Evolutionary conservation across 2,329 filamentous ascomycete genomes (phyloP).

Genomic region (Rhytidhysteron rufulum): DNA sequence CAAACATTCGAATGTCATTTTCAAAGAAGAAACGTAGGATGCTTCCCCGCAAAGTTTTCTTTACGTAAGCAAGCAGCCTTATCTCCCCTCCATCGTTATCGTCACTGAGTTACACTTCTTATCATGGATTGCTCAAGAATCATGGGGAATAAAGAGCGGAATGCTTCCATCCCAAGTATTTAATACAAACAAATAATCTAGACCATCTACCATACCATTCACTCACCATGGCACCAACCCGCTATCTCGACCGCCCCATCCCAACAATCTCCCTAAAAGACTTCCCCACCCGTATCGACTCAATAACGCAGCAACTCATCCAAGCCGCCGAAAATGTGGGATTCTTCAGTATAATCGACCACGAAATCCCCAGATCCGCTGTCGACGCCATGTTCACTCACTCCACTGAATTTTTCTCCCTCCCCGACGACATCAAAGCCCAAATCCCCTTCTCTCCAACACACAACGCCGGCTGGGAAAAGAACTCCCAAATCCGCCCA

Average conservation of each 20-base stretch:
- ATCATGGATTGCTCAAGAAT: too few species aligned
- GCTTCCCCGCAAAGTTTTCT: too few species aligned
- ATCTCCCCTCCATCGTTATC: too few species aligned
- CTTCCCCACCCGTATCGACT: constrained; percentile 51
- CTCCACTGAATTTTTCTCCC: constrained; percentile 53
- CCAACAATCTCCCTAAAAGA: constrained; percentile 48
- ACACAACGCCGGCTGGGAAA: constrained; percentile 60
- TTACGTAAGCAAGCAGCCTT: too few species aligned
- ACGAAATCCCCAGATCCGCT: constrained; percentile 48
- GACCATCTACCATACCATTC: too few species aligned
- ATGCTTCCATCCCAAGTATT: too few species aligned
- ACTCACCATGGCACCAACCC: constrained; percentile 13
- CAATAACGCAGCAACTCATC: constrained; percentile 51
- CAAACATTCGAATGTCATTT: too few species aligned
- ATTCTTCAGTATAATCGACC: constrained; percentile 58
- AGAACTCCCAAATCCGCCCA: constrained; percentile 55
- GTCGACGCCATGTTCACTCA: constrained; percentile 52
- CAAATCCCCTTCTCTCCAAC: constrained; percentile 51
- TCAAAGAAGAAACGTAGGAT: too few species aligned
- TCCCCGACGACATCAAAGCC: constrained; percentile 50
- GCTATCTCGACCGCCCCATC: constrained; percentile 13
- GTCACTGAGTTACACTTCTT: too few species aligned
- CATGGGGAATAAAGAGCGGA: too few species aligned
- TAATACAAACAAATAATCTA: too few species aligned
- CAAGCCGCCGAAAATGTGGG: constrained; percentile 56